A percentile compares a stretch with the other conserved stretches of the same genome.
Evolutionary conservation across 768 basidiomycete species (phyloP).

Genomic region (Collybia nuda): DNA sequence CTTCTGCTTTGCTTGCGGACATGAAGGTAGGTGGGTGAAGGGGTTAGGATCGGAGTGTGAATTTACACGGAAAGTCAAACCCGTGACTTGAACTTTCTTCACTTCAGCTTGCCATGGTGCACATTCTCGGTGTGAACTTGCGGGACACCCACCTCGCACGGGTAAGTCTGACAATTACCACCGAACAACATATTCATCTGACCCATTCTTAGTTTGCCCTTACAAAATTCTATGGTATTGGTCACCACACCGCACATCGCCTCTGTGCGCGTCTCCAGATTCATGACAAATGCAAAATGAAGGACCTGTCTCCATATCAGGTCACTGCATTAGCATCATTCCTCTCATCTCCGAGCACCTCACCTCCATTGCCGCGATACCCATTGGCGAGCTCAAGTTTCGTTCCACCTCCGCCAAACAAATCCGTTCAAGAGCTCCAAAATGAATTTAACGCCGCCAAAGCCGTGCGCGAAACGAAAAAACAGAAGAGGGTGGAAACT

Average conservation of each 20-base stretch:
- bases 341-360: conserved; percentile 85
- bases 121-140: conserved; percentile 83
- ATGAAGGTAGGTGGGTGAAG: conserved; percentile 35
- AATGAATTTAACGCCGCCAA: conserved; percentile 33
- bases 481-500: conserved; percentile 20
- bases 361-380: conserved; percentile 61
- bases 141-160: conserved; percentile 75
- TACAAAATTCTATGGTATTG: conserved; percentile 87
- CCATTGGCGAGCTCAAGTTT: conserved; percentile 62
- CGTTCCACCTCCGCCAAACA: conserved; percentile 44
- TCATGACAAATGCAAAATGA: conserved; percentile 81
- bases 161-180: conserved; percentile 43
- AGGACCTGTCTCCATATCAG: conserved; percentile 82
- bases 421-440: conserved; percentile 37
- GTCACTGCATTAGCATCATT: conserved; percentile 91
- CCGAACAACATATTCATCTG: conserved; percentile 32
- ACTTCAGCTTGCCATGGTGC: conserved; percentile 56
- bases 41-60: conserved; percentile 25
- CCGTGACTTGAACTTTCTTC: conserved; percentile 11
- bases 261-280: conserved; percentile 93
- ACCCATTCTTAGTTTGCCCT: conserved; percentile 70
- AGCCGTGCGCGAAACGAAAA: conserved; percentile 29
- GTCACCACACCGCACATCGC: conserved; percentile 68
- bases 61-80: conserved; percentile 13
- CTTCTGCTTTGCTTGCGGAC: conserved; percentile 78